Evolutionary conservation across 495 filamentous ascomycete species (phyloP).

Genomic region (Penicillium cosmopolitanum): DNA sequence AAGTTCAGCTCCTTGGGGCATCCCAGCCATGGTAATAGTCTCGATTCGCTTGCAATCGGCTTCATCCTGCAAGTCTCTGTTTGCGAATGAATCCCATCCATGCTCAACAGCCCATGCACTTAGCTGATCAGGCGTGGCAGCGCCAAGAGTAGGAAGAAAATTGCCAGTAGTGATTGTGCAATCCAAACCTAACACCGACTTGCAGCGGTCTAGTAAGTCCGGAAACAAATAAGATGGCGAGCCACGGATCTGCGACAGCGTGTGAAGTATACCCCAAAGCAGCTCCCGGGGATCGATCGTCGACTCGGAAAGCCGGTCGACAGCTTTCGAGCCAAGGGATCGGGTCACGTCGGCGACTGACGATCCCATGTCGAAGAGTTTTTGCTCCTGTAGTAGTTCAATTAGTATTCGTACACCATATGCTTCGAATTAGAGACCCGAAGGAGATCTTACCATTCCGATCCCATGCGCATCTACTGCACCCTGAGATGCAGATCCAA

Average conservation of each 20-base stretch:
- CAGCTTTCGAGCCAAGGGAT: constrained; percentile 36
- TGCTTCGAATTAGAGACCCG: too few species aligned
- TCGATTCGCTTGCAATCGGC: constrained; percentile 14
- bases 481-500: constrained; percentile 53
- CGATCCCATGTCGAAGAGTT: constrained; percentile 43
- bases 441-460: constrained; percentile 53
- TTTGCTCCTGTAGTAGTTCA: constrained; percentile 40
- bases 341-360: constrained; percentile 37
- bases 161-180: constrained; percentile 38
- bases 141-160: constrained; percentile 33
- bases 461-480: constrained; percentile 64
- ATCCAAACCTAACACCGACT: constrained; percentile 38
- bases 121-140: neutral
- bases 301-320: constrained; percentile 36
- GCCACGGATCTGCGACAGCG: constrained; percentile 46
- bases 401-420: neutral
- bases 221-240: constrained; percentile 51
- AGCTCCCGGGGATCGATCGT: constrained; percentile 42
- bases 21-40: constrained; percentile 9
- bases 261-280: constrained; percentile 48
- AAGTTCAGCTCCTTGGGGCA: constrained; percentile 12
- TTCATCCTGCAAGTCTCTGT: constrained; percentile 10
- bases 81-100: constrained; percentile 19
- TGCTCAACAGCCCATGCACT: constrained; percentile 26
- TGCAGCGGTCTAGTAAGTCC: constrained; percentile 38